Conservation (phyloP, 1,284 basidiomycete genomes). For the Meira nashicola region DNA sequence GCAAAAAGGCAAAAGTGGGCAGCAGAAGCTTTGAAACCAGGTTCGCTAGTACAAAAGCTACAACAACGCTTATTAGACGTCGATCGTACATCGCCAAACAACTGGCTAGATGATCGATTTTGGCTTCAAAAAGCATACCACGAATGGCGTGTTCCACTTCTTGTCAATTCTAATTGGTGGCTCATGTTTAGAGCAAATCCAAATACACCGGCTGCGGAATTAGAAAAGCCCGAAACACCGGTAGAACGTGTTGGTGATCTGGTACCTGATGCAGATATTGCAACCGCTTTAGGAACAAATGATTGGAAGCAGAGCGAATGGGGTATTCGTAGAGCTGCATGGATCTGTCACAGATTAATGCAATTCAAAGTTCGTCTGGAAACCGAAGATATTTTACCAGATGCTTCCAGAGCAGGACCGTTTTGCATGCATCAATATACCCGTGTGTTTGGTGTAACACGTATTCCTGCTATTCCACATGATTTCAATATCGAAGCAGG, state of each 20-base stretch:
- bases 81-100: conserved; percentile 76
- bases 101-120: conserved; percentile 93
- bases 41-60: conserved; percentile 66
- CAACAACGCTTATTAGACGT: conserved; percentile 82
- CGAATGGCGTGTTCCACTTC: conserved; percentile 78
- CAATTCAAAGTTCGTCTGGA: conserved; percentile 71
- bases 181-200: conserved; percentile 66
- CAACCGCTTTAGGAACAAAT: conserved; percentile 48
- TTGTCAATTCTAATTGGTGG: conserved; percentile 98
- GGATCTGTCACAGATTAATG: conserved; percentile 71
- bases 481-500: conserved; percentile 53
- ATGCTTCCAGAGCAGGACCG: conserved; percentile 58
- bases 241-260: conserved; percentile 18
- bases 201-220: conserved; percentile 52
- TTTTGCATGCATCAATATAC: conserved; percentile 62
- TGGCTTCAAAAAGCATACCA: conserved; percentile 88
- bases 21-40: conserved; percentile 64
- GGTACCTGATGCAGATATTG: conserved; percentile 58
- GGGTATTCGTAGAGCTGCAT: conserved; percentile 81
- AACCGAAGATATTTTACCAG: conserved; percentile 61
- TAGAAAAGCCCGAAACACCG: conserved; percentile 22
- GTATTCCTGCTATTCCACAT: conserved; percentile 54
- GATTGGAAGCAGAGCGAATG: conserved; percentile 58
- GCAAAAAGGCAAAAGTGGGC: conserved; percentile 65
- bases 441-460: conserved; percentile 53